These are phyloP conservation scores for Ustilago cynodontis DNA, from an alignment of 1,284 basidiomycete genomes.

Conservation along the genomic window DNA sequence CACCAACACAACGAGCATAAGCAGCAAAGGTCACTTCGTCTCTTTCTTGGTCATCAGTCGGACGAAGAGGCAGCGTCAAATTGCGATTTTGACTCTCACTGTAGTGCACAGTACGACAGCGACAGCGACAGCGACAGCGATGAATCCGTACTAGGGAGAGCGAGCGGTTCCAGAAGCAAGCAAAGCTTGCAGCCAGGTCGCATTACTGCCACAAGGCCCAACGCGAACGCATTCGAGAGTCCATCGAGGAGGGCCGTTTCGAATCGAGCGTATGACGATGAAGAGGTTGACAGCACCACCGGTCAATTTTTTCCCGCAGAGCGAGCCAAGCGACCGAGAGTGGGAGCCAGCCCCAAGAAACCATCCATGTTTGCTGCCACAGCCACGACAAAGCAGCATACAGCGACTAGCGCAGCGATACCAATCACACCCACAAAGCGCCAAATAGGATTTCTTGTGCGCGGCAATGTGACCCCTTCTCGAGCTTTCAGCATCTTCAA, in stretches of 20 bases:
- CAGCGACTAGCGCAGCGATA: constrained; percentile 23
- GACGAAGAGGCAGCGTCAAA: constrained; percentile 28
- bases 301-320: background rate
- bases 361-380: constrained; percentile 4
- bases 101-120: constrained; percentile 4
- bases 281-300: background rate
- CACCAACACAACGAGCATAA: constrained; percentile 8
- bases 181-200: constrained; percentile 23
- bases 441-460: constrained; percentile 41
- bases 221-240: background rate
- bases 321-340: background rate
- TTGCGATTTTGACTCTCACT: constrained; percentile 6
- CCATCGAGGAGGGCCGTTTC: background rate
- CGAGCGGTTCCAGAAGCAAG: constrained; percentile 12
- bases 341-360: constrained; percentile 20
- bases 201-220: background rate
- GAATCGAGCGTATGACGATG: constrained; percentile 6
- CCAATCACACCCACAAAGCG: constrained; percentile 38
- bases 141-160: background rate
- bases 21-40: constrained; percentile 43
- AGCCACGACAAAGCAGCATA: constrained; percentile 20
- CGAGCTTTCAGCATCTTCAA: constrained; percentile 53
- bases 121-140: constrained; percentile 21
- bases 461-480: constrained; percentile 61
- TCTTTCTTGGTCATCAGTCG: constrained; percentile 43